Evolutionary conservation across 2,329 filamentous ascomycete species (phyloP).

Genomic region (Coniella lustricola): DNA sequence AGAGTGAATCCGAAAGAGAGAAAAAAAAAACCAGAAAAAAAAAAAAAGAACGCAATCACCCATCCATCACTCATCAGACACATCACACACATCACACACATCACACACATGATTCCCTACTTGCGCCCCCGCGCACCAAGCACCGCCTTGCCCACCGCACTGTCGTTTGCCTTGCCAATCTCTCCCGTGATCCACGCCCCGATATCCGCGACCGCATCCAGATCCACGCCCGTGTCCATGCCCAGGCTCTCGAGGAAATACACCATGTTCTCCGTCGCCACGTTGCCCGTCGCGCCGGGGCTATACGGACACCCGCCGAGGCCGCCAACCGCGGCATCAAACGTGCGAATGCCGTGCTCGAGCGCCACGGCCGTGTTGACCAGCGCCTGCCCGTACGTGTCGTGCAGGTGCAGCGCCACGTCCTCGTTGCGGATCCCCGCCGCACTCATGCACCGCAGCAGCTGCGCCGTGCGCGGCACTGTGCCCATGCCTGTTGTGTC

Average conservation of each 20-base stretch:
- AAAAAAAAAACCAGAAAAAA: no score
- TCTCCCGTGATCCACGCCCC: conserved; percentile 65
- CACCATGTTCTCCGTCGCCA: conserved; percentile 77
- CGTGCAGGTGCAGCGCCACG: conserved; percentile 80
- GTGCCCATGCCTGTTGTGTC: conserved; percentile 91
- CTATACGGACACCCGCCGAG: conserved; percentile 81
- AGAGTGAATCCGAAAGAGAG: no score
- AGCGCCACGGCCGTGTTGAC: conserved; percentile 73
- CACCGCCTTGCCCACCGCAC: conserved; percentile 60
- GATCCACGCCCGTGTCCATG: conserved; percentile 64
- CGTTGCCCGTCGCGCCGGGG: conserved; percentile 80
- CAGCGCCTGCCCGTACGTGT: conserved; percentile 81
- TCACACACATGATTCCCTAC: not conserved
- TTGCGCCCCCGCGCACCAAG: conserved; percentile 38
- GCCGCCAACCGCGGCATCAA: conserved; percentile 74
- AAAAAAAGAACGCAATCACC: not conserved
- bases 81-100: not conserved
- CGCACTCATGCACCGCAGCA: conserved; percentile 57
- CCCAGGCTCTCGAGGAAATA: conserved; percentile 71
- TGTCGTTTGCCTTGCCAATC: conserved; percentile 56
- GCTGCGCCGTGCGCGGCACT: conserved; percentile 57
- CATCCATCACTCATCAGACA: not conserved
- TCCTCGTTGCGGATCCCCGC: conserved; percentile 64
- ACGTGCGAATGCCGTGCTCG: conserved; percentile 69
- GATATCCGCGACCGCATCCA: conserved; percentile 59